Percentiles rank a stretch among this genome's conserved stretches.
Evolutionary conservation across 495 filamentous ascomycete species (phyloP).

Genomic region (Penicillium steckii): DNA sequence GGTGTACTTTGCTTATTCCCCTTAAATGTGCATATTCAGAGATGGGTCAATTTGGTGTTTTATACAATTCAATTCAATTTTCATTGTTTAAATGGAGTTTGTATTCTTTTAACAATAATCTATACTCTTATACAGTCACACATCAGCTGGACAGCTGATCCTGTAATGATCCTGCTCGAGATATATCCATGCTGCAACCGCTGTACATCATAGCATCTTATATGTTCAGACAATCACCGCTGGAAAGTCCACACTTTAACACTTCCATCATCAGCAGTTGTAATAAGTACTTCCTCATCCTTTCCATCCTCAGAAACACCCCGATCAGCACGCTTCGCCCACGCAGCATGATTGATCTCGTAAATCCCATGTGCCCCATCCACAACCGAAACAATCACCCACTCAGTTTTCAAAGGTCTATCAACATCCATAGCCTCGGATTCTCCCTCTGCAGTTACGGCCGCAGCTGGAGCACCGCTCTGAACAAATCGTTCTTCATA

Average conservation of each 20-base stretch:
- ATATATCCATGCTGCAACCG: too few relatives aligned
- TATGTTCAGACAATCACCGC: slow-evolving; percentile 24
- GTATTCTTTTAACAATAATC: too few relatives aligned
- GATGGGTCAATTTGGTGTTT: too few relatives aligned
- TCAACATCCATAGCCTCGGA: slow-evolving; percentile 40
- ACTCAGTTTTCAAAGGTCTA: slow-evolving; percentile 46
- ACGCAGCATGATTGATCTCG: slow-evolving; percentile 87
- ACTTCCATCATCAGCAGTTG: slow-evolving; percentile 77
- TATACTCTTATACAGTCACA: too few relatives aligned
- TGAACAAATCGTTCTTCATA: slow-evolving; percentile 63
- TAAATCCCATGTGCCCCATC: slow-evolving; percentile 81
- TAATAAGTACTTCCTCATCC: slow-evolving; percentile 70
- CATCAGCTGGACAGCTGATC: too few relatives aligned
- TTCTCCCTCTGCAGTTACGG: slow-evolving; percentile 7
- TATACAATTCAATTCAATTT: too few relatives aligned
- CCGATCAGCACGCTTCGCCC: slow-evolving; percentile 55
- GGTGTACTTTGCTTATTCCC: too few relatives aligned
- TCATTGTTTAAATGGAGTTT: neutral
- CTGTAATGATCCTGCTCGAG: too few relatives aligned
- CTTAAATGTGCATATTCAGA: too few relatives aligned
- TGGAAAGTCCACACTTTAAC: slow-evolving; percentile 67
- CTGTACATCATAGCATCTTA: too few relatives aligned
- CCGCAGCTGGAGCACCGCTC: neutral
- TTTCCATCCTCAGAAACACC: slow-evolving; percentile 14
- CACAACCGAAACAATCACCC: slow-evolving; percentile 65